Evolutionary conservation across 495 filamentous ascomycete genomes (phyloP), one percentile per base, ranked within the genome.

Genomic region (Umbilicaria muhlenbergii): DNA sequence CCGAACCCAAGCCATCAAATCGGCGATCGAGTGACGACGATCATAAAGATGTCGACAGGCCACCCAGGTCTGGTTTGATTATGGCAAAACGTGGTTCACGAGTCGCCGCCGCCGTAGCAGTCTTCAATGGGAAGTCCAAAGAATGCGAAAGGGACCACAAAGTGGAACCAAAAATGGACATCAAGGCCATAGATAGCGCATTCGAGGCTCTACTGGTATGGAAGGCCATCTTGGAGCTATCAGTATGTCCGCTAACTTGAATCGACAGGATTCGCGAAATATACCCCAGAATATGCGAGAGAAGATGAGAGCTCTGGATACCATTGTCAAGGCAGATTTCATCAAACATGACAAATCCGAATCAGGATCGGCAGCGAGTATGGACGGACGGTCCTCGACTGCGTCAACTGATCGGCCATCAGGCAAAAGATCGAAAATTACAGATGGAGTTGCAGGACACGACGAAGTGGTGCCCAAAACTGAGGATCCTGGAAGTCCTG

Each of bases 251-350:
- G 82, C 46, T 78, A 82, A 50, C 70, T 28, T 28, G 24, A 28
- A 28, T 28, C 24, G 4, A 59, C 16, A 84, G 71, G 83, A 93
- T 61, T 75, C 84, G 24, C 72, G 86, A 44, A 92, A 95, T 55
- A 87, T 98, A 41, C 88, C 91, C 15, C 81, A 91, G 50, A 83
- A 93, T 46, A 87, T 93, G 69, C 73, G 86, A 42, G 81, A 89
- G 55, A 87, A 87, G 61, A 94, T 98, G 86, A 76, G 91, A 24
- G 85, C 75, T 28, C 66, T 98, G 39, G 84, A 85, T 43, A 75
- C 80, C 43, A 83, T 81, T 21, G 86, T 98, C 61, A 98, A 98
- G 62, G 81, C 81, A 49, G 87, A 98, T 47, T 94, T 98, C 49
- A 85, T 96, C 52, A 75, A 80, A 47, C 86, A 94, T 54, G 82